phyloP scores from a whole-genome alignment of 1,284 basidiomycete genomes.

The Naganishia cerealis region DNA sequence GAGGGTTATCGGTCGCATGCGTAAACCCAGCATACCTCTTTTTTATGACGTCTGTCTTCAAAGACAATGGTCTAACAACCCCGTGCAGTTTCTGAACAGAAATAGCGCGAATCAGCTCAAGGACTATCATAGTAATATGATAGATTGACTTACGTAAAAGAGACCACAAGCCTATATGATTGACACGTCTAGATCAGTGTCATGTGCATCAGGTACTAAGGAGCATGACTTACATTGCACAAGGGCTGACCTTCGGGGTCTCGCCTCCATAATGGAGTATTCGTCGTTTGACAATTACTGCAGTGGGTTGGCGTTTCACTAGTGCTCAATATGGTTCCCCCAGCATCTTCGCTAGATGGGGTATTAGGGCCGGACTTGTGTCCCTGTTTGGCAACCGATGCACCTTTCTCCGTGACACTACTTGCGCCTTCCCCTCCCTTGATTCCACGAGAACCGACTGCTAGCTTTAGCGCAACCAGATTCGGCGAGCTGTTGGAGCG shows the following conservation, averaged over 20 bases:
- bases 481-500: slow-evolving; percentile 53
- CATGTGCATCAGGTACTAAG: slow-evolving; percentile 6
- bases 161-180: slow-evolving; percentile 76
- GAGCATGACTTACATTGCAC: slow-evolving; percentile 61
- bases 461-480: slow-evolving; percentile 43
- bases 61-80: slow-evolving; percentile 84
- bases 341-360: slow-evolving; percentile 37
- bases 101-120: slow-evolving; percentile 54
- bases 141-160: slow-evolving; percentile 62
- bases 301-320: slow-evolving; percentile 77
- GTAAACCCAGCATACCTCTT: slow-evolving; percentile 67
- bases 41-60: slow-evolving; percentile 98
- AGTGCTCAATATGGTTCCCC: slow-evolving; percentile 40
- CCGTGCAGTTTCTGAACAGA: slow-evolving; percentile 74
- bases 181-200: slow-evolving; percentile 25
- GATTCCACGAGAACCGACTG: not conserved
- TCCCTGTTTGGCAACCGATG: not conserved
- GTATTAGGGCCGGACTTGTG: slow-evolving; percentile 36
- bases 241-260: slow-evolving; percentile 93
- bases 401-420: not conserved
- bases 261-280: slow-evolving; percentile 90
- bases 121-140: slow-evolving; percentile 45
- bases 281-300: slow-evolving; percentile 92
- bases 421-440: not conserved
- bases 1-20: slow-evolving; percentile 24